These are phyloP conservation scores for Phytophthora citricola DNA, from an alignment of 352 stramenopile species.

Conservation along the genomic window DNA sequence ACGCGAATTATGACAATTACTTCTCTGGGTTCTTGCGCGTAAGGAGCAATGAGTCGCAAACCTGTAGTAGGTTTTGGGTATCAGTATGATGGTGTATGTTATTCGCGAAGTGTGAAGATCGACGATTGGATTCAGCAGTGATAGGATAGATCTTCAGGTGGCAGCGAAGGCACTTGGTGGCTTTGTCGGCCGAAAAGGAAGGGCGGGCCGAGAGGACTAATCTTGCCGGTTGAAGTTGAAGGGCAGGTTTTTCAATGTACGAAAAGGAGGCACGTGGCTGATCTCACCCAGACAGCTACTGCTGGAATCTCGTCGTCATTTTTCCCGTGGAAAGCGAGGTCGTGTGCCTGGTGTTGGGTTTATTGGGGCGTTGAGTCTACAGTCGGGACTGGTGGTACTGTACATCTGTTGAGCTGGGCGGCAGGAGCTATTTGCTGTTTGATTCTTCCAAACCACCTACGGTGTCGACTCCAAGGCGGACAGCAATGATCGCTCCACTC, in stretches of 20 bases:
- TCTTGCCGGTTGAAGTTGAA: slow-evolving; percentile 11
- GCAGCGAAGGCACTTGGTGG: no score
- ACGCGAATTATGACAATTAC: no score
- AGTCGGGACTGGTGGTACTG: not conserved
- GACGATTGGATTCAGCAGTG: no score
- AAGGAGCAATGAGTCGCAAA: no score
- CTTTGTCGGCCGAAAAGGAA: not conserved
- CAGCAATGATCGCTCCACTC: not conserved
- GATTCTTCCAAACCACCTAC: no score
- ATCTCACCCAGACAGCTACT: slow-evolving; percentile 7
- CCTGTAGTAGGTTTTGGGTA: no score
- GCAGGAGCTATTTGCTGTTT: not conserved
- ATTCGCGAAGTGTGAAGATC: no score
- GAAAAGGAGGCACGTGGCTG: slow-evolving; percentile 7
- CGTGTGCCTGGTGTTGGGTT: not conserved
- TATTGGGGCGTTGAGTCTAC: slow-evolving; percentile 1
- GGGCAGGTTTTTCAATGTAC: not conserved
- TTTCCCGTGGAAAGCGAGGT: not conserved
- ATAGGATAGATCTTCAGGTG: no score
- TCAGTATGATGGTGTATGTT: no score
- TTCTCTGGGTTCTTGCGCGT: no score
- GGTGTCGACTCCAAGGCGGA: no score
- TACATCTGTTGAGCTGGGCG: not conserved
- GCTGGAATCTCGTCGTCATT: not conserved
- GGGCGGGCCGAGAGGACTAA: not conserved